Base-by-base conservation (phyloP, 1,284 basidiomycete genomes). In the Cerioporus squamosus region DNA sequence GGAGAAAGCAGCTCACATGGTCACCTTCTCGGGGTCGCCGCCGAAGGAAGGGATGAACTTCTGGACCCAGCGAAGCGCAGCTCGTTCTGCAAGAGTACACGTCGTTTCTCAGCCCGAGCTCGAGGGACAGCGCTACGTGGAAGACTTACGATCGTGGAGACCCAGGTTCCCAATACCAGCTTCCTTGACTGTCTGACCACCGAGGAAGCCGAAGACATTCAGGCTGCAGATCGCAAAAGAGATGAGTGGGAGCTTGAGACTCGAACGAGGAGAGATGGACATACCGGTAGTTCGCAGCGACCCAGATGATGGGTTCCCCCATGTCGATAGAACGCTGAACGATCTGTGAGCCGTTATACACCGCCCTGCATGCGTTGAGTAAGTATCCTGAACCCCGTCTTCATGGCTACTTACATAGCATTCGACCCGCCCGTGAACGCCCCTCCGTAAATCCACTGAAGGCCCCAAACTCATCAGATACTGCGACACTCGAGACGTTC, bases 11-110 rank as follows among this genome's bases (percentile, higher is more conserved):
- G 31, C 65, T 26, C 29, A 69, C 71, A 74, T 70, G 22, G 66
- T 75, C 9, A 75, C 70, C 53, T 75, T 74, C 8, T 55, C 59
- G 2, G 71, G 69, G 58, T 81, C 77, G 3, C 79, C 79, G 3
- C 79, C 77, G 60, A 81, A 80, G 0, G 64, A 62, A 5, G 61
- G 48, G 47, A 82, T 79, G 57, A 80, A 75, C 48, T 73, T 59
- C 40, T 79, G 72, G 0, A 81, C 68, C 88, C 88, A 91, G 58
- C 83, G 69, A 17, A 92, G 69, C 0, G 86, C 86, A 39, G 50
- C 44, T 0, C 60, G 61, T 26, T 67, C 66, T 67, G 48, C 3
- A 17, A 7, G 5, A 5, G 31, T 18, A 15, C 14, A 3, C 10
- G 3, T 36, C 14, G 33, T 10, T 36, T 36, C 22, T 22, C 4